Base-by-base conservation (phyloP, 805 yeast species). In the Monosporozyma servazzii region DNA sequence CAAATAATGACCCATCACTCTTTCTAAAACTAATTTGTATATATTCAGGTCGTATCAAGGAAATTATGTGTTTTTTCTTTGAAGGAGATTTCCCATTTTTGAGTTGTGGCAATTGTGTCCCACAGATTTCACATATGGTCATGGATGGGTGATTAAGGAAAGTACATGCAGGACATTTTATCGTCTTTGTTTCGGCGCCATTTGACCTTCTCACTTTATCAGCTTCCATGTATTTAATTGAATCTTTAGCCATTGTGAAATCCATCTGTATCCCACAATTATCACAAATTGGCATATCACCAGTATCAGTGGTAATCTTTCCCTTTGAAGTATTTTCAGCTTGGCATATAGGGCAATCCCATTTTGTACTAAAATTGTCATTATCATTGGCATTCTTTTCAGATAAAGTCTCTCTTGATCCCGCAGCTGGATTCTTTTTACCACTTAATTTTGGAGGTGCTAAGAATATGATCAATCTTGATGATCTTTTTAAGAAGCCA, bases 291-390 rank as follows among this genome's bases (percentile, higher is more conserved):
- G 84, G 82, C 2, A 71, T 54, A 8, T 60, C 39, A 31, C 49
- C 30, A 1, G 53, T 44, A 9, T 20, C 45, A 13, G 17, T 15
- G 3, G 39, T 47, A 6, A 54, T 23, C 42, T 49, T 52, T 6
- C 54, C 53, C 25, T 46, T 41, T 3, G 48, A 36, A 5, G 5
- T 20, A 45, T 54, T 54, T 3, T 33, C 29, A 18, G 41, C 23
- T 20, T 31, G 37, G 66, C 99, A 91, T 3, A 93, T 90, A n/a
- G 85, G 84, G 65, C 99, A 91, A 1, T 77, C 75, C 99, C 99
- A 91, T 8, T 50, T 39, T 3, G 59, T 53, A 2, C 30, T 25
- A 21, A n/a, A 30, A 4, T 40, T 46, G 3, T 39, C 48, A 10
- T 15, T 17, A 18, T 40, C 46, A 10, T 21, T 5, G 25, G 17